Percentiles rank a stretch among this genome's conserved stretches.
These are phyloP conservation scores for Letharia columbiana DNA, from an alignment of 495 filamentous ascomycete genomes.

Conservation along the genomic window DNA sequence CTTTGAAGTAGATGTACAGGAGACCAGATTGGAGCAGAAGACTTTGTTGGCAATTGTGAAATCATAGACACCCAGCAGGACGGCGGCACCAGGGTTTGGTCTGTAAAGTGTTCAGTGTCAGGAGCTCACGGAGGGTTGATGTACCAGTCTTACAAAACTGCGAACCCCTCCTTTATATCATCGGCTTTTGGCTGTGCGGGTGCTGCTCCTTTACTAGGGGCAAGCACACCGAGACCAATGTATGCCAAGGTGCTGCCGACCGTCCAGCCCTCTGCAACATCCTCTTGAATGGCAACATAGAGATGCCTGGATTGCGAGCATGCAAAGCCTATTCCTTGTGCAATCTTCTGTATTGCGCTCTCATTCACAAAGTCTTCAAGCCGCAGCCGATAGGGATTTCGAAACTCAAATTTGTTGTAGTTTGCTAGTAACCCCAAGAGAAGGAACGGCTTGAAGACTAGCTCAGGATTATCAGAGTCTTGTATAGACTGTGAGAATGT, in stretches of 20 bases:
- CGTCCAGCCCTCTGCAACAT: conserved; percentile 85
- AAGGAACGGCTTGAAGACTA: conserved; percentile 66
- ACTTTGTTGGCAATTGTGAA: conserved; percentile 92
- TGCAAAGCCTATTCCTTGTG: conserved; percentile 61
- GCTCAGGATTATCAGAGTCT: conserved; percentile 56
- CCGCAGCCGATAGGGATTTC: conserved; percentile 90
- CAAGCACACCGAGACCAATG: conserved; percentile 72
- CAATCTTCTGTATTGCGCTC: conserved; percentile 69
- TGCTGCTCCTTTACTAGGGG: conserved; percentile 49
- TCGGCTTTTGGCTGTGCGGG: conserved; percentile 55
- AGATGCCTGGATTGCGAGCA: conserved; percentile 57
- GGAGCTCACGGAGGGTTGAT: not conserved
- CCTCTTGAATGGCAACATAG: conserved; percentile 87
- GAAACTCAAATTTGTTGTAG: conserved; percentile 99
- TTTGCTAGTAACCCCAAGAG: conserved; percentile 87
- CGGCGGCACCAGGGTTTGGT: conserved; percentile 66
- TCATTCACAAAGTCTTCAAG: conserved; percentile 99
- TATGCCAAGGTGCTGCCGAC: conserved; percentile 69
- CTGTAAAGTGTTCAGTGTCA: conserved; percentile 38
- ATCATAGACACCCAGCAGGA: conserved; percentile 82
- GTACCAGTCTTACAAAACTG: conserved; percentile 45
- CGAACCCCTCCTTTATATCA: conserved; percentile 70
- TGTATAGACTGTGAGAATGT: conserved; percentile 61
- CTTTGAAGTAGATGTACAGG: conserved; percentile 50
- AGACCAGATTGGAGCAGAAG: conserved; percentile 79